Evolutionary conservation across 306 rosid species (phyloP).

Genomic region (Prosopis cineraria): DNA sequence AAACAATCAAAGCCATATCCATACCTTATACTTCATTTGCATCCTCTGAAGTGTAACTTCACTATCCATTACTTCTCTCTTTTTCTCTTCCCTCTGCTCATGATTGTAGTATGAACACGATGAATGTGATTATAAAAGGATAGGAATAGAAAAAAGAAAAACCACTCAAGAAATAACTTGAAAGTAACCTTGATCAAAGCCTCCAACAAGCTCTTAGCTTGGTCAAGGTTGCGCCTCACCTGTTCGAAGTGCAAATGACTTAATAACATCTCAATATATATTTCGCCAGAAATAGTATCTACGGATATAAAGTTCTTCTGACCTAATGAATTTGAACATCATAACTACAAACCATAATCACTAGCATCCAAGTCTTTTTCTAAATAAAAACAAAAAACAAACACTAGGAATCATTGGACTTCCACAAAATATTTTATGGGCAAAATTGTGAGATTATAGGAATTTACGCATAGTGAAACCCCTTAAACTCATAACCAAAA

Average conservation of each 20-base stretch:
- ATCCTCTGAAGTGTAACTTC: conserved; percentile 91
- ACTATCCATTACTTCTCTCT: conserved; percentile 85
- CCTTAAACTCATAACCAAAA: neutral
- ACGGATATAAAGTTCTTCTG: neutral
- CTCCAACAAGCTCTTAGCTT: conserved; percentile 71
- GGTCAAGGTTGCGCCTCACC: conserved; percentile 83
- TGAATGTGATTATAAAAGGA: conserved; percentile 28
- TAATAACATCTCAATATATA: neutral
- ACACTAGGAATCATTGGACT: neutral
- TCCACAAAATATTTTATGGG: neutral
- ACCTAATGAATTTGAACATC: neutral
- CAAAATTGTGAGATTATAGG: neutral
- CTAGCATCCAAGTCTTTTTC: neutral
- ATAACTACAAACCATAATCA: neutral
- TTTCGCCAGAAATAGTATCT: neutral
- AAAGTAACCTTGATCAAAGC: conserved; percentile 64
- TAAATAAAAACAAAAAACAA: neutral
- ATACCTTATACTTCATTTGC: conserved; percentile 95
- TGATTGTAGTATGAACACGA: conserved; percentile 24
- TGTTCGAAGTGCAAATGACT: conserved; percentile 22
- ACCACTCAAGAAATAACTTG: neutral
- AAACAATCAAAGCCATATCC: conserved; percentile 6
- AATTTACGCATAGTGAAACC: neutral
- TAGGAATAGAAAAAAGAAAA: neutral
- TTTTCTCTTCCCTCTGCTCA: conserved; percentile 90